phyloP scores from a whole-genome alignment of 768 basidiomycete species.

The Cystofilobasidium ferigula region DNA sequence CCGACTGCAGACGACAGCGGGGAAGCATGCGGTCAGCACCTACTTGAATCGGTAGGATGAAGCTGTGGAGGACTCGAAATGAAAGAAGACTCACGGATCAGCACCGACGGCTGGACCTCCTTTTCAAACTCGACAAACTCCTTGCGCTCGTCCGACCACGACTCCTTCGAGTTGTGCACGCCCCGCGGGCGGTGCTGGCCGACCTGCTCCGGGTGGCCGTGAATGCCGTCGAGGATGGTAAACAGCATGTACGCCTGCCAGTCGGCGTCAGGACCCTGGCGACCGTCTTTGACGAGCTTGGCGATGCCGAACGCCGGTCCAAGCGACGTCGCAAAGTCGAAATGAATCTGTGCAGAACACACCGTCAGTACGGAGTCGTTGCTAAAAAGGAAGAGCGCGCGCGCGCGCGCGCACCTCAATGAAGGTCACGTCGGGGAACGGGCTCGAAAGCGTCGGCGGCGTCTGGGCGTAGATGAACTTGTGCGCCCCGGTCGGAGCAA shows the following conservation, averaged over 20 bases:
- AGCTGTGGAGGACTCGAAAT: not conserved
- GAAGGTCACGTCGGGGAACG: not conserved
- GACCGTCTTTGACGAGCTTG: constrained; percentile 1
- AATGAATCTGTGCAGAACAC: not conserved
- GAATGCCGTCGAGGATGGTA: constrained; percentile 52
- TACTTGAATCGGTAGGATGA: too few relatives aligned
- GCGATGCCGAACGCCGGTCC: constrained; percentile 7
- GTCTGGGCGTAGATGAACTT: not conserved
- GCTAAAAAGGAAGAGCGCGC: too few relatives aligned
- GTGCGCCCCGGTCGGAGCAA: not conserved
- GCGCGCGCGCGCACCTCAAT: not conserved
- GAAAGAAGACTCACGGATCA: constrained; percentile 39
- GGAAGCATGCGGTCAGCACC: not conserved
- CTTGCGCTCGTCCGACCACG: constrained; percentile 30
- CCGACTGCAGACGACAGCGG: constrained; percentile 39
- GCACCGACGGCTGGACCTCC: constrained; percentile 47
- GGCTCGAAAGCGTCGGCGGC: not conserved
- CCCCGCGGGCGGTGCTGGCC: constrained; percentile 44
- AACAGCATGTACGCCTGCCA: constrained; percentile 56
- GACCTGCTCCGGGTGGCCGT: constrained; percentile 45
- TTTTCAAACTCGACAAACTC: constrained; percentile 40
- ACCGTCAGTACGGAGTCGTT: too few relatives aligned
- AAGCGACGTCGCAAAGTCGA: not conserved
- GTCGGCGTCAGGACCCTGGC: constrained; percentile 22
- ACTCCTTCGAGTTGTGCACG: constrained; percentile 46